Base-by-base conservation (phyloP, 306 rosid genomes). In the Prosopis cineraria region DNA sequence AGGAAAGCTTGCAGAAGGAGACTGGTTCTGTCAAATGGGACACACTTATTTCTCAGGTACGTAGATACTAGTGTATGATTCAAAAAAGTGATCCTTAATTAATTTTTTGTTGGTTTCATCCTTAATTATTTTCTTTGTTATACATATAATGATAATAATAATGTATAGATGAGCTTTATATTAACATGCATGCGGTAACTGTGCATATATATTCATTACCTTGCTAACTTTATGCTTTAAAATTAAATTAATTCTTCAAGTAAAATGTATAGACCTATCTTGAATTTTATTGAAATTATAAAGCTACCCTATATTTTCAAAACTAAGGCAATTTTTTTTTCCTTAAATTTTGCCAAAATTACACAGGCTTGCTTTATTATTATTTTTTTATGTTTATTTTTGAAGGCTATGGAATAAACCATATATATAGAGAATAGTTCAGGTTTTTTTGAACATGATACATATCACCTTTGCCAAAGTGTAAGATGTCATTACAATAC, bases 11-110 rank as follows among this genome's bases (percentile, higher is more conserved):
- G 83, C 87, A 85, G 89, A 62, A 69, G 72, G 78, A 91, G 81
- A 82, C 40, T 85, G 88, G 85, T 30, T 81, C 86, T 65, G 40
- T 92, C 73, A 84, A 83, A 3, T 94, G 98, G 98, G 91, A 88
- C 73, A 81, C 55, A 44, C 98, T 94, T 55, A 84, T 92, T 72
- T 72, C 56, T 80, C 91, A 89, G 98, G 97, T 93, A 74, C 40
- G 72, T 50, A 55, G 2, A 30, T 73, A 62, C n/a, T n/a, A n/a
- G n/a, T n/a, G n/a, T n/a, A n/a, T n/a, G 40, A 6, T n/a, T 5
- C 25, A 47, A 47, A 14, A 5, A 43, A 43, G 10, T 10, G 16
- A 43, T 44, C 50, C 19, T 44, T 44, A 3, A 53, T 36, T n/a
- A 10, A 19, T 50, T 25, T 1, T 50, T 5, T n/a, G n/a, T 2